Base-by-base conservation (phyloP, 1,284 basidiomycete genomes). In the Fomitiporia mediterranea region DNA sequence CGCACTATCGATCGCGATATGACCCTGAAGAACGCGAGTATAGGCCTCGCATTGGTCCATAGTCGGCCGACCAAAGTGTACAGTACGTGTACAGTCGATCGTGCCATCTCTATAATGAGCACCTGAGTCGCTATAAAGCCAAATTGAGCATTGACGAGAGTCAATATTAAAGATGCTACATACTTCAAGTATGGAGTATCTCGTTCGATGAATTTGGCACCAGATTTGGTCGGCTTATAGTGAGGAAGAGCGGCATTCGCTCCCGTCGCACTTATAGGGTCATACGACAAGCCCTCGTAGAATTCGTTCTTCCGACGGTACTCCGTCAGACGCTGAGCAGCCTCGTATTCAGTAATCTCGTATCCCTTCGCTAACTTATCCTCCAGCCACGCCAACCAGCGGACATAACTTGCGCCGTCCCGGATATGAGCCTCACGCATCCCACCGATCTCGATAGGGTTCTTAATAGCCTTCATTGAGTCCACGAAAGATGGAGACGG, bases 11-110 rank as follows among this genome's bases (percentile, higher is more conserved):
- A 97, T 93, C 37, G 93, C 91, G 63, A 98, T 95, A 74, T 99
- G 96, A 3, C 96, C 96, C 72, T 99, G 96, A 52, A 99, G 72
- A 25, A 99, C 97, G 23, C 94, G 79, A 15, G 97, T 99, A 69
- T 88, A 98, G 1, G 94, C 94, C 60, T 95, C 87, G 66, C 85
- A 88, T 69, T 94, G 87, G 62, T 93, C 89, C 1, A 77, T 63
- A 3, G 86, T 86, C 4, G 91, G 90, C 37, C 83, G 80, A 44
- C 94, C 94, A 68, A 97, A 93, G 73, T 94, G 91, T 53, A 91
- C 73, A 6, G 94, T 96, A 53, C 94, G 81, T 1, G 93, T 95
- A 7, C 92, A 95, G 70, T 98, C 94, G 70, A 94, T 94, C 1
- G 94, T 97, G 2, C 91, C 92, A 65, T 95, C 92, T 61, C 78